These are phyloP conservation scores for Candida suzukii DNA, from an alignment of 805 yeast genomes.

Conservation along the genomic window DNA sequence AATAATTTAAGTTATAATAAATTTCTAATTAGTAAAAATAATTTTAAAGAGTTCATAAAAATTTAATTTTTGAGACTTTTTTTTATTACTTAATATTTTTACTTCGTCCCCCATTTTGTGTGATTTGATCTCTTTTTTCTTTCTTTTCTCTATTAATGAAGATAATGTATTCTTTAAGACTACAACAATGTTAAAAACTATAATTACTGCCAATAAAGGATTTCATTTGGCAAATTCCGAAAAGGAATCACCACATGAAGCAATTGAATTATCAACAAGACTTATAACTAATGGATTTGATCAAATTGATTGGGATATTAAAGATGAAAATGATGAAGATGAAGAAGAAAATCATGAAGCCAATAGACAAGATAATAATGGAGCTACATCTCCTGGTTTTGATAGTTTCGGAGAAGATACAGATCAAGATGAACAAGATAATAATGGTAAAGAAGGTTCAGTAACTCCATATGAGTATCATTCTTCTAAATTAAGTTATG, in stretches of 20 bases:
- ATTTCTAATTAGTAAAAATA: no score
- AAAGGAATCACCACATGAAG: constrained; percentile 9
- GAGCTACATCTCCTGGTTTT: no score
- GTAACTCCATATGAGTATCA: constrained; percentile 5
- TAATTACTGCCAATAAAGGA: constrained; percentile 17
- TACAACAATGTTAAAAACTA: constrained; percentile 3
- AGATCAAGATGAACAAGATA: not conserved
- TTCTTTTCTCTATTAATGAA: no score
- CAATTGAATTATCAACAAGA: constrained; percentile 1
- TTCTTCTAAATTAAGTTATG: constrained; percentile 6
- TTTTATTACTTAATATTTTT: no score
- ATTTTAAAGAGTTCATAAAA: no score
- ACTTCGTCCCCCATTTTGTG: no score
- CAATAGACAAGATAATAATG: no score
- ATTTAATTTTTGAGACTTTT: no score
- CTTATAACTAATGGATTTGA: constrained; percentile 36
- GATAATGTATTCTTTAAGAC: no score
- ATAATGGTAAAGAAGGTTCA: constrained; percentile 20
- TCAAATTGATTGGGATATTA: constrained; percentile 28
- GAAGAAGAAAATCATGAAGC: not conserved
- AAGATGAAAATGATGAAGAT: not conserved
- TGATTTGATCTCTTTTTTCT: no score
- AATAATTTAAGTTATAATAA: no score
- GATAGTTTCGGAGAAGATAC: not conserved
- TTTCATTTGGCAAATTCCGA: constrained; percentile 9